Base-by-base conservation (phyloP, 1,284 basidiomycete species). In the Pascua guehoae region DNA sequence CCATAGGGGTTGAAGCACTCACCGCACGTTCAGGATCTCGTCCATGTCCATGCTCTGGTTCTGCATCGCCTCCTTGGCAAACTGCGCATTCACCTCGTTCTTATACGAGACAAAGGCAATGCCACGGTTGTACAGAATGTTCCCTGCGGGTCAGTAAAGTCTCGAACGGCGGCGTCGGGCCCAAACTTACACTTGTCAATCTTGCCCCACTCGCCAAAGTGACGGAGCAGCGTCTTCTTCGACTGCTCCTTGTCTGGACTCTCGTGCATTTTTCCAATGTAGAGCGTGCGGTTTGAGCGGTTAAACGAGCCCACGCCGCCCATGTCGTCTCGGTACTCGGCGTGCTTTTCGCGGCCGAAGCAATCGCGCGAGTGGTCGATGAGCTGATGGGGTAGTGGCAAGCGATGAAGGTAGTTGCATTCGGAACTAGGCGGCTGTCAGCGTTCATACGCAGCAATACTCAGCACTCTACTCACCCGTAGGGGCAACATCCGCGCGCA, bases 271-370 rank as follows among this genome's bases (percentile, higher is more conserved):
- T 92, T 83, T 2, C 93, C 95, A 47, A 99, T 86, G 73, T 98
- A 99, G 16, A 99, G 75, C 45, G 96, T 98, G 59, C 94, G 81
- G 75, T 98, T 99, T 74, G 92, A 86, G 43, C 93, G 81, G 70
- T 88, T 89, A 79, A 98, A 97, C 54, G 89, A 91, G 17, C 95
- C 95, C 24, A 98, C 95, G 75, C 95, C 95, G 66, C 95, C 96
- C 95, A 99, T 98, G 77, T 99, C 96, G 74, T 99, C 95, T 63
- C 95, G 82, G 79, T 98, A 99, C 75, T 94, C 92, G 1, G 93
- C 82, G 76, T 97, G 96, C 79, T 98, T 98, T 80, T 97, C 93
- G 54, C 95, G 83, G 0, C 92, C 93, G 72, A 99, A 99, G 74
- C 92, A 93, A 76, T 99, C 95, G 72, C 93, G 89, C 5, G 92